Evolutionary conservation across 805 yeast genomes (phyloP).

Genomic region (Naumovozyma baii): DNA sequence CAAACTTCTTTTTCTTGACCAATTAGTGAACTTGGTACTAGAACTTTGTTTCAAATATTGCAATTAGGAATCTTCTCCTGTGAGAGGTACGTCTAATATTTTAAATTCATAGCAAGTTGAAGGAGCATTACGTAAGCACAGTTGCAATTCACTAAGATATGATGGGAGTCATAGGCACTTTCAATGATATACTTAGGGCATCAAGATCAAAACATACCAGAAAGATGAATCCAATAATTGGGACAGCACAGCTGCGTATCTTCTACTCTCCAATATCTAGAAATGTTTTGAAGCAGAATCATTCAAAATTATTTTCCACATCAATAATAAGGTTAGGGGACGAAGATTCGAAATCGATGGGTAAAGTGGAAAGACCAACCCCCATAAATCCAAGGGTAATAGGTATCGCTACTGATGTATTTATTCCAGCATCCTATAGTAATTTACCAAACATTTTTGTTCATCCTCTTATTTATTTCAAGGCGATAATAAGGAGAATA

Average conservation of each 20-base stretch:
- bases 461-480: constrained; percentile 35
- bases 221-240: too few species aligned
- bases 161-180: too few species aligned
- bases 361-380: background rate
- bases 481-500: constrained; percentile 47
- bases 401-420: constrained; percentile 36
- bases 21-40: too few species aligned
- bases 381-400: constrained; percentile 30
- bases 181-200: too few species aligned
- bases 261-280: background rate
- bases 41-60: too few species aligned
- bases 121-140: too few species aligned
- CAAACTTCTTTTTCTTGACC: too few species aligned
- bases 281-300: background rate
- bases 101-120: too few species aligned
- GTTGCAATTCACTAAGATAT: too few species aligned
- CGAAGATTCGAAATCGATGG: background rate
- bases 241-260: background rate
- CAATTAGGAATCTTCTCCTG: too few species aligned
- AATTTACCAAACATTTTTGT: constrained; percentile 36
- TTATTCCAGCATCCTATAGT: constrained; percentile 42
- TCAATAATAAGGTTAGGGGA: background rate
- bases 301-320: background rate
- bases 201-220: too few species aligned
- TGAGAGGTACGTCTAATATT: too few species aligned